Conservation (phyloP, 2,329 filamentous ascomycete species). For the Plenodomus tracheiphilus region DNA sequence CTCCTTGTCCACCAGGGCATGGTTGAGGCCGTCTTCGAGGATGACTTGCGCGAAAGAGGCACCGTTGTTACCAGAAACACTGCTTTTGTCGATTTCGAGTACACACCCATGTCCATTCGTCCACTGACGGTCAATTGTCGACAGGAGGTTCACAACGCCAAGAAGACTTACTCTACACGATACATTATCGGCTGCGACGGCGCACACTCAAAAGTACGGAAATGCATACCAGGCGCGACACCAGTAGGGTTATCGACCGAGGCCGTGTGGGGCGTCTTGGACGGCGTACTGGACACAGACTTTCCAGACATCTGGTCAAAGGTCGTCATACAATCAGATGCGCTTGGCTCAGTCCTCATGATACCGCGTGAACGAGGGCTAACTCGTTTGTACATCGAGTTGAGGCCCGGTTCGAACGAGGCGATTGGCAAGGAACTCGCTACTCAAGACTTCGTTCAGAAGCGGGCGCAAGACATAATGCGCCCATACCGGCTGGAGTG, state of each 20-base stretch:
- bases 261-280: slow-evolving; percentile 72
- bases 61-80: slow-evolving; percentile 66
- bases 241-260: slow-evolving; percentile 55
- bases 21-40: slow-evolving; percentile 71
- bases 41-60: slow-evolving; percentile 68
- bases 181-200: slow-evolving; percentile 75
- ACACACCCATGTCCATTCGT: slow-evolving; percentile 39
- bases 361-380: slow-evolving; percentile 74
- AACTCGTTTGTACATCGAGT: slow-evolving; percentile 63
- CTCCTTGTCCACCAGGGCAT: slow-evolving; percentile 71
- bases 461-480: slow-evolving; percentile 58
- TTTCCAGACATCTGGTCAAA: slow-evolving; percentile 79
- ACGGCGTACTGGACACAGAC: slow-evolving; percentile 70
- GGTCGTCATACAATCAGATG: slow-evolving; percentile 68
- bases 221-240: slow-evolving; percentile 57
- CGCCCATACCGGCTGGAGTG: slow-evolving; percentile 51
- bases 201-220: slow-evolving; percentile 70
- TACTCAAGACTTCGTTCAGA: slow-evolving; percentile 71
- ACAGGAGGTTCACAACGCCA: slow-evolving; percentile 42
- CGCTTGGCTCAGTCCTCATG: slow-evolving; percentile 71
- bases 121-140: slow-evolving; percentile 50
- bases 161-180: slow-evolving; percentile 56
- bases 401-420: slow-evolving; percentile 43
- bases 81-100: slow-evolving; percentile 59
- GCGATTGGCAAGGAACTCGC: slow-evolving; percentile 37